Evolutionary conservation across 225 moss, liverwort and hornwort species (phyloP).

Genomic region (Polytrichum commune): DNA sequence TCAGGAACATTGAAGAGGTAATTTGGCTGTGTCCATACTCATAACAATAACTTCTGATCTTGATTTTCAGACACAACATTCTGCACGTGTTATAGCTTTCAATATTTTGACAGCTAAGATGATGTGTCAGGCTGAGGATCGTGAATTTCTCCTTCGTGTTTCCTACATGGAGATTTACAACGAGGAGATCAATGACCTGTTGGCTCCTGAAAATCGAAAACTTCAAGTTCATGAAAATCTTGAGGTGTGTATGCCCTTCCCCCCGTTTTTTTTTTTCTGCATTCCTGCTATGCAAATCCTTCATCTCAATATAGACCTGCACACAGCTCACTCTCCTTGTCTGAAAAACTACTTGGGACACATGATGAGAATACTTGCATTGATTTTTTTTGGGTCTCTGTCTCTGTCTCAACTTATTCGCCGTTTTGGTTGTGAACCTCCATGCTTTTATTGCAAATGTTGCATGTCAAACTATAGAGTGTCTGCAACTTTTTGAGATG

Average conservation of each 20-base stretch:
- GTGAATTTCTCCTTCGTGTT: constrained; percentile 87
- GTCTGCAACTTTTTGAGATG: background rate
- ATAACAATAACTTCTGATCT: background rate
- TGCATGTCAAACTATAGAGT: too few species aligned
- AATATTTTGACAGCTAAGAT: background rate
- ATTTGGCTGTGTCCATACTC: background rate
- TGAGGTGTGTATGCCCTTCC: constrained; percentile 46
- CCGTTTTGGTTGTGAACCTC: too few species aligned
- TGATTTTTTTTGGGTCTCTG: too few species aligned
- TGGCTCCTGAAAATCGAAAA: constrained; percentile 89
- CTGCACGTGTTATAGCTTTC: background rate
- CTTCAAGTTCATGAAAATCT: constrained; percentile 88
- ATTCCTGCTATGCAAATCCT: too few species aligned
- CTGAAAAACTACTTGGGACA: too few species aligned
- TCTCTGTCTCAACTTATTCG: too few species aligned
- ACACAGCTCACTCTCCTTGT: too few species aligned
- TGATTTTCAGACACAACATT: background rate
- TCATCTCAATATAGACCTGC: too few species aligned
- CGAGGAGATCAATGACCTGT: constrained; percentile 92
- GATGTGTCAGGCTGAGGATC: constrained; percentile 47
- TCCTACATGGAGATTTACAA: constrained; percentile 99
- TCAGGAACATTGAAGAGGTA: constrained; percentile 72
- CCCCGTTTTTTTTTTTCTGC: too few species aligned
- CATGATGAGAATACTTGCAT: too few species aligned
- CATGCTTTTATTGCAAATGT: too few species aligned